A percentile compares a stretch with the other conserved stretches of the same genome.
These are phyloP conservation scores for Ophiostoma ulmi DNA, from an alignment of 2,329 filamentous ascomycete genomes.

Conservation along the genomic window DNA sequence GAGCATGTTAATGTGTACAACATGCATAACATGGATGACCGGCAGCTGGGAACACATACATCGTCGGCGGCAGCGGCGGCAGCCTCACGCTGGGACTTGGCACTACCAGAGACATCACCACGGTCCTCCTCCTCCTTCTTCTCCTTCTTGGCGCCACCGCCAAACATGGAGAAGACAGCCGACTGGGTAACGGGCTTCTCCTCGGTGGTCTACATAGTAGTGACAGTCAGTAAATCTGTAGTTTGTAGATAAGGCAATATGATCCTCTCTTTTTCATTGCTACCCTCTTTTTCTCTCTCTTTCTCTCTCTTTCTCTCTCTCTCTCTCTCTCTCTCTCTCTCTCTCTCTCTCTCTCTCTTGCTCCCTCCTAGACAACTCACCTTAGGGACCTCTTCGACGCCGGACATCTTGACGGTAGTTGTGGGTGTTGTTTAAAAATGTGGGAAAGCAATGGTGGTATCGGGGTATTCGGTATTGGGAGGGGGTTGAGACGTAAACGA, in stretches of 20 bases:
- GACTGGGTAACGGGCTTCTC: conserved; percentile 50
- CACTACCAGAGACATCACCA: conserved; percentile 82
- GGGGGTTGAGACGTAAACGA: neutral
- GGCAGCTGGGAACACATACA: conserved; percentile 37
- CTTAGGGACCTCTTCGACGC: conserved; percentile 32
- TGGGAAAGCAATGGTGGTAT: neutral
- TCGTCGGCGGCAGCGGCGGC: conserved; percentile 55
- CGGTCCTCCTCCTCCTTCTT: conserved; percentile 81
- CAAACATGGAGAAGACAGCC: conserved; percentile 96
- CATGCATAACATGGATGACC: neutral
- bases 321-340: neutral
- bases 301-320: neutral
- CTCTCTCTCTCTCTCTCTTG: neutral
- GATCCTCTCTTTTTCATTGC: neutral
- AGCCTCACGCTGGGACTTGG: conserved; percentile 68
- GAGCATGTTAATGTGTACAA: too few relatives aligned
- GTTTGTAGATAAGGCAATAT: neutral
- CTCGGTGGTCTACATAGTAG: conserved; percentile 24
- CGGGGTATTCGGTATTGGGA: neutral
- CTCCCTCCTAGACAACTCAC: neutral
- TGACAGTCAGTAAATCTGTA: neutral
- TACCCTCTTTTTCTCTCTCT: neutral
- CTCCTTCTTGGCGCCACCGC: conserved; percentile 93
- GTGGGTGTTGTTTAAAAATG: conserved; percentile 6
- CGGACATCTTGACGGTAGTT: conserved; percentile 31